Evolutionary conservation across 192 early-diverging fungal genomes (phyloP).

Genomic region (Lunasporangiospora selenospora): DNA sequence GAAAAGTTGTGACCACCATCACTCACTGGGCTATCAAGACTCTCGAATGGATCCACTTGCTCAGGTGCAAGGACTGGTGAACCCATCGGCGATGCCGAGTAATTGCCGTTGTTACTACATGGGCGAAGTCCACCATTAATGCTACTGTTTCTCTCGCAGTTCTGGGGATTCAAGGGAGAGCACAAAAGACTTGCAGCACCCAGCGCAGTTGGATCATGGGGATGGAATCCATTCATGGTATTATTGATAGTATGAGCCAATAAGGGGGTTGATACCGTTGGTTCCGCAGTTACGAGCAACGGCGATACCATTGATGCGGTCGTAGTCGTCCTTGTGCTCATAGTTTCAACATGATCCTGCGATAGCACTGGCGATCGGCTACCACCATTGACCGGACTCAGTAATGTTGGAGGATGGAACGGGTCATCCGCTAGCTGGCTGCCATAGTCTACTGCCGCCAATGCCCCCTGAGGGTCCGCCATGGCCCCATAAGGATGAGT

Average conservation of each 20-base stretch:
- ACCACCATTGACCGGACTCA: too few relatives aligned
- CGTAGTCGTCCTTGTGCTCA: too few relatives aligned
- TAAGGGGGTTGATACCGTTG: too few relatives aligned
- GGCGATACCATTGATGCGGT: too few relatives aligned
- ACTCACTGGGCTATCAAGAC: constrained; percentile 76
- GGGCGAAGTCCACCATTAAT: too few relatives aligned
- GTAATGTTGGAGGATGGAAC: constrained; percentile 25
- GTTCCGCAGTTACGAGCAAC: too few relatives aligned
- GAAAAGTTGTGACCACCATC: constrained; percentile 87
- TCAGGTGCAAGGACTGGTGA: too few relatives aligned
- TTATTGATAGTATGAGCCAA: too few relatives aligned
- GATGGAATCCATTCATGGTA: not conserved
- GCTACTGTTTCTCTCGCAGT: too few relatives aligned
- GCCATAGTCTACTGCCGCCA: constrained; percentile 11
- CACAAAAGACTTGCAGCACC: constrained; percentile 17
- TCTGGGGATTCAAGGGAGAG: constrained; percentile 28
- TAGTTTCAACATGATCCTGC: too few relatives aligned
- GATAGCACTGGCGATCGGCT: not conserved
- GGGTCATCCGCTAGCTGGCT: constrained; percentile 11
- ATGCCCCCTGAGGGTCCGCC: constrained; percentile 17
- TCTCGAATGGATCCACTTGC: constrained; percentile 48
- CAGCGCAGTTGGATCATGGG: constrained; percentile 23
- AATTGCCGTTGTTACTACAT: too few relatives aligned
- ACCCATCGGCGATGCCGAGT: too few relatives aligned
- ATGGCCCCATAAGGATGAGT: not conserved